Percentiles rank a stretch among this genome's conserved stretches.
Evolutionary conservation across 2,329 filamentous ascomycete genomes (phyloP).

Genomic region (Monilinia fructigena): DNA sequence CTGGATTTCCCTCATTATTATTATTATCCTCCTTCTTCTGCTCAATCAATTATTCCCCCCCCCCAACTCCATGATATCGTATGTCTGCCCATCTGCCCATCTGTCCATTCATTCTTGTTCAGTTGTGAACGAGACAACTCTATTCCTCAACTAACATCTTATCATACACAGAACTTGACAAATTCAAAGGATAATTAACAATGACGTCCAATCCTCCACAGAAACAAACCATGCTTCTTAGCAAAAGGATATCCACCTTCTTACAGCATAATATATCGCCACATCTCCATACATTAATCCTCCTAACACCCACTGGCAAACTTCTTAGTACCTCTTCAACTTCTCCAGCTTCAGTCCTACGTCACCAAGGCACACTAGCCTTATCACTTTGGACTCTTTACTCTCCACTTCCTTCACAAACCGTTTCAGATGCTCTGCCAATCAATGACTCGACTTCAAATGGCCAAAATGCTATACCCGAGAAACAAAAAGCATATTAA

Average conservation of each 20-base stretch:
- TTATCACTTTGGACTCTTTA: constrained; percentile 61
- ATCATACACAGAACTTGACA: constrained; percentile 29
- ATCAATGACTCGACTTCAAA: constrained; percentile 13
- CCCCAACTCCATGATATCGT: no score
- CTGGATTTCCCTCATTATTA: no score
- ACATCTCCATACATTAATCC: constrained; percentile 57
- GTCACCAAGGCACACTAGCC: constrained; percentile 63
- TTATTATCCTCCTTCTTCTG: no score
- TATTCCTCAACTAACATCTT: neutral
- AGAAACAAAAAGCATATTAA: constrained; percentile 35
- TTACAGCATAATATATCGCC: constrained; percentile 56
- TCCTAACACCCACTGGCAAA: constrained; percentile 60
- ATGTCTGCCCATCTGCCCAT: no score
- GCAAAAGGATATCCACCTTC: constrained; percentile 62
- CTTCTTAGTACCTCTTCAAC: constrained; percentile 61
- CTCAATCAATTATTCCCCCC: no score
- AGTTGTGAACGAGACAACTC: neutral
- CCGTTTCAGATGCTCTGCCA: constrained; percentile 24
- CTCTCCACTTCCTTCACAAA: constrained; percentile 42
- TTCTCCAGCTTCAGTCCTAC: constrained; percentile 55
- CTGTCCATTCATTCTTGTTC: no score
- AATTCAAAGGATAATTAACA: constrained; percentile 10
- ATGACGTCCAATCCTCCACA: constrained; percentile 29
- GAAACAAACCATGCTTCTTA: constrained; percentile 51
- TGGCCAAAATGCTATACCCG: constrained; percentile 24